Base-by-base conservation (phyloP, 148 eudicot genomes). In the Dysphania ambrosioides region DNA sequence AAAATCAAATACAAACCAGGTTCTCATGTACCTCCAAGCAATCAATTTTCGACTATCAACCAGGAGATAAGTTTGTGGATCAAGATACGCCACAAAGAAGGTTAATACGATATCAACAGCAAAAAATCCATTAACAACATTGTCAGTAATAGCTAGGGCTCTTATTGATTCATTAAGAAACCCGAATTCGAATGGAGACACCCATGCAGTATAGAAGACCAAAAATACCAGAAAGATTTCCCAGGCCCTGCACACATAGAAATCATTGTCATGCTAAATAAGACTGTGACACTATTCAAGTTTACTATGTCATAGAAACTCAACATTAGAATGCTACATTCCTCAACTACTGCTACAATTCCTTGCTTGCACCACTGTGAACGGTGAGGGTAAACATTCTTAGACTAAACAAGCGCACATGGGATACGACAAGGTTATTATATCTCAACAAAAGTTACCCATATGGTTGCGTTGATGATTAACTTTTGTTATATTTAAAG, bases 141-240 rank as follows among this genome's bases (percentile, higher is more conserved):
- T 88, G 70, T 91, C 96, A 15, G 83, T 35, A 26, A 85, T 66
- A 7, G 89, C 78, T n/a, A 91, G 86, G 24, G 32, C 38, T 74
- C 42, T 80, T 7, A 65, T 47, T 1, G 89, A 91, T 21, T 40
- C 44, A 0, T 68, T 75, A 2, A 82, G 72, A 75, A 89, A 89
- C 30, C 87, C 90, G 38, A 89, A 87, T 62, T 89, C 90, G 53
- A 77, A 87, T 29, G 93, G 93, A 4, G 85, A 87, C 16, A 85
- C 93, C 93, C 93, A 89, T 72, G 93, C 86, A 49, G 90, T 85
- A 75, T 87, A 89, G 74, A 89, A 87, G 31, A 89, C 93, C 75
- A 89, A 70, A 30, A 67, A 1, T 5, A 84, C 84, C 59, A 89
- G 76, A 74, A 32, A 85, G 40, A 75, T 68, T 40, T 81, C 86